Evolutionary conservation across 805 yeast genomes (phyloP), one percentile per base, ranked within the genome.

Genomic region (Jamesozyma gamospora): DNA sequence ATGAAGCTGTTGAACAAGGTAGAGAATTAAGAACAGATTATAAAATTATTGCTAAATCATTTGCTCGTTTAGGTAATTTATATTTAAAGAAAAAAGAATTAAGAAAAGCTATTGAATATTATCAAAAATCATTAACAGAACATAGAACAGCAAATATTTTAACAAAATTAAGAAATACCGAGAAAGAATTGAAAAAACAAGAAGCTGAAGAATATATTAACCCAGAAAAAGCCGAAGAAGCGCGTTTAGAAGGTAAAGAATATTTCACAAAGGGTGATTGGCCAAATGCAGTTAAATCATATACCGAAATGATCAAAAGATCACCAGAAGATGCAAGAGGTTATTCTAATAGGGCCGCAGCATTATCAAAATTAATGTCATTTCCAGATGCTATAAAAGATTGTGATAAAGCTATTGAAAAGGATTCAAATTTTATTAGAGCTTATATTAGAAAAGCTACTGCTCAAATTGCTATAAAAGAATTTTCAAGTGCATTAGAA

Each of bases 321-420:
- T 87, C 88, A n/a, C 99, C 99, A 41, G 77, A 77, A 41, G 97
- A 92, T 64, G 94, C 94, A 18, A 78, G 96, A 64, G 97, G 96
- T 42, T 92, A 87, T 64, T 87, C 95, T 28, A 92, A 92, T 70
- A 82, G 99, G 66, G 98, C 99, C 39, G 98, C 98, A 30, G 95
- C 95, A 1, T 74, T 82, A 59, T 80, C 95, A 35, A 92, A 92
- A 65, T 75, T 92, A 51, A 77, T 90, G 83, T 85, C 96, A 11
- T 92, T 90, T 82, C 96, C 96, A 15, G 97, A 90, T 51, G 96
- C 95, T 14, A 80, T 92, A 42, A 73, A 74, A 53, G 99, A 92
- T 66, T 87, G 96, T 70, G 84, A 90, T 56, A 62, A 66, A 42
- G 99, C 98, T 28, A 84, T 92, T 53, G 77, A 74, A 58, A 76